Conservation (phyloP, 2,329 filamentous ascomycete genomes). For the Huntiella abstrusa region DNA sequence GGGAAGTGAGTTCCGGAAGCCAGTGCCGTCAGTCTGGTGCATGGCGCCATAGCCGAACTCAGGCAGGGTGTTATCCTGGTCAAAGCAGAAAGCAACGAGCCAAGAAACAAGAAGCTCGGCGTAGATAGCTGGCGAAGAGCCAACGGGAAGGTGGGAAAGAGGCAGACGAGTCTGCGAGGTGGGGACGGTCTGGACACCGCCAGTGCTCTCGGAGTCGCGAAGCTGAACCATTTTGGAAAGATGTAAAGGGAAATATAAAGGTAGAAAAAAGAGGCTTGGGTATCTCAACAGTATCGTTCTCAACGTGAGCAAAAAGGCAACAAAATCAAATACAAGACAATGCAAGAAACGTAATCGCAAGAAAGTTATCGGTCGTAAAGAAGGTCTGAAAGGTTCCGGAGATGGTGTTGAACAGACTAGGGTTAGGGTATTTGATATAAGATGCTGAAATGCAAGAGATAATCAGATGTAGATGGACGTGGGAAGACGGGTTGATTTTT, state of each 20-base stretch:
- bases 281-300: background rate
- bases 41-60: conserved; percentile 12
- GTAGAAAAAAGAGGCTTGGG: background rate
- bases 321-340: no score
- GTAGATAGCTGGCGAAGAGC: background rate
- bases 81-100: conserved; percentile 14
- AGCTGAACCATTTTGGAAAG: conserved; percentile 8
- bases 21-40: background rate
- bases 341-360: no score
- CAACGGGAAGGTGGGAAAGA: conserved; percentile 3
- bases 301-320: no score
- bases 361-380: background rate
- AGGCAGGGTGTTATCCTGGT: conserved; percentile 12
- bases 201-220: conserved; percentile 2
- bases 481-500: no score
- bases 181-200: conserved; percentile 1
- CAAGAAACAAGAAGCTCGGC: conserved; percentile 14
- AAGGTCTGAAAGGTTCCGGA: background rate
- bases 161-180: background rate
- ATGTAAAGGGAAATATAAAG: background rate
- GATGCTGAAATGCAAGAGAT: background rate
- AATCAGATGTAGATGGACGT: background rate
- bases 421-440: background rate
- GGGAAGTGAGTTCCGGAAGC: background rate
- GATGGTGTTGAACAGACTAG: background rate